phyloP scores from a whole-genome alignment of 352 stramenopile species.

The Globisporangium perplexum region DNA sequence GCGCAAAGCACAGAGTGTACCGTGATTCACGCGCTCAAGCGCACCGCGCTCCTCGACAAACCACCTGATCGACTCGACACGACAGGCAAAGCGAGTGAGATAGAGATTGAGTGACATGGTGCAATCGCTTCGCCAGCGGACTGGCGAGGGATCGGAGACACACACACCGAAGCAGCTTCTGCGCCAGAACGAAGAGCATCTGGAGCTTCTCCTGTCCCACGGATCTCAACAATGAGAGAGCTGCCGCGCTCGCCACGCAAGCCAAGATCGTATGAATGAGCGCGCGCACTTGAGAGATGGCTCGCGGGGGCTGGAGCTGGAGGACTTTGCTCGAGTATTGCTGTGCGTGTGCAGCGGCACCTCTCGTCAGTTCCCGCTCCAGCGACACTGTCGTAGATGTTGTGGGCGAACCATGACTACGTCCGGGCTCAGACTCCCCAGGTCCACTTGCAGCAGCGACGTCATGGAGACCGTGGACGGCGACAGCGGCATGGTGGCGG shows the following conservation, averaged over 20 bases:
- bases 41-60: constrained; percentile 19
- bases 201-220: constrained; percentile 24
- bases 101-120: too few relatives aligned
- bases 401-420: constrained; percentile 13
- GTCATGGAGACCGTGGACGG: constrained; percentile 18
- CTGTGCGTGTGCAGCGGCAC: not conserved
- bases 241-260: not conserved
- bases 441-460: constrained; percentile 24
- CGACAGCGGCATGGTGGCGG: constrained; percentile 5
- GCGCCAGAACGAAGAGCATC: constrained; percentile 31
- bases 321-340: constrained; percentile 24
- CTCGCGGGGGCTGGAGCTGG: constrained; percentile 10
- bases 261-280: not conserved
- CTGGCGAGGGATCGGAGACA: too few relatives aligned
- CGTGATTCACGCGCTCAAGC: constrained; percentile 21
- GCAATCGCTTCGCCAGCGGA: too few relatives aligned
- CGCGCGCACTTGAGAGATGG: constrained; percentile 14
- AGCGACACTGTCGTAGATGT: not conserved
- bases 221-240: not conserved
- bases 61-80: constrained; percentile 12
- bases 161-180: constrained; percentile 26
- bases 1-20: too few relatives aligned
- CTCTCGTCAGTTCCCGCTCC: not conserved
- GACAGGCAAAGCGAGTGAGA: not conserved
- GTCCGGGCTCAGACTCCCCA: constrained; percentile 17